A percentile compares a stretch with the other conserved stretches of the same genome.
These are phyloP conservation scores for Kodamaea sagamina DNA, from an alignment of 805 yeast genomes.

Conservation along the genomic window DNA sequence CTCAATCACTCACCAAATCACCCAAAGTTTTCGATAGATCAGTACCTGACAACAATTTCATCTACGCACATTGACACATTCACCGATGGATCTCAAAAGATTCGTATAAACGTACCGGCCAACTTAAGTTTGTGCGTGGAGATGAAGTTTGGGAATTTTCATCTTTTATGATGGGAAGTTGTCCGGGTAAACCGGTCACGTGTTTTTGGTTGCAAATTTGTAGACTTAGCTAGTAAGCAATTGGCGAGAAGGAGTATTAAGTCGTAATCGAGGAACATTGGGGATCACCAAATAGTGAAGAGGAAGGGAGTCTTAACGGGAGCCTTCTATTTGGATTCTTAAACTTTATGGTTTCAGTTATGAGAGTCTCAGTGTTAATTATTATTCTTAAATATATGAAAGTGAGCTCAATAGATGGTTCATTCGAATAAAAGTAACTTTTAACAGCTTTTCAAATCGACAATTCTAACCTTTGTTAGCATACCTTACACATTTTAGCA, in stretches of 20 bases:
- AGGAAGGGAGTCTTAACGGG: too few species aligned
- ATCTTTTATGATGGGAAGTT: neutral
- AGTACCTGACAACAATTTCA: slow-evolving; percentile 2
- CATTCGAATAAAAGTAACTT: too few species aligned
- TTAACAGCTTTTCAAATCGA: too few species aligned
- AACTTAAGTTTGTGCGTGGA: slow-evolving; percentile 40
- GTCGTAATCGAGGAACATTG: too few species aligned
- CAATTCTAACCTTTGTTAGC: too few species aligned
- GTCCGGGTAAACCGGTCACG: slow-evolving; percentile 1
- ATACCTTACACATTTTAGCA: too few species aligned
- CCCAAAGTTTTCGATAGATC: neutral
- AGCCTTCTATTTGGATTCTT: too few species aligned
- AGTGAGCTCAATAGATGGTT: too few species aligned
- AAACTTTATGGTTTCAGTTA: too few species aligned
- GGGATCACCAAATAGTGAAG: neutral
- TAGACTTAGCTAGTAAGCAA: too few species aligned
- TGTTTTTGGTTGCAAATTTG: slow-evolving; percentile 3
- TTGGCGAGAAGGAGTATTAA: neutral
- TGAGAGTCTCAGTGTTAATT: too few species aligned
- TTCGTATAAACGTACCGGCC: slow-evolving; percentile 37
- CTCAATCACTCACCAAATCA: slow-evolving; percentile 1
- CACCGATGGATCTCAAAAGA: slow-evolving; percentile 42
- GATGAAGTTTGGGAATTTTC: neutral
- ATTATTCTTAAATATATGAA: too few species aligned
- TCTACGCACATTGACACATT: slow-evolving; percentile 53